These are phyloP conservation scores for Colletotrichum siamense DNA, from an alignment of 2,329 filamentous ascomycete species.

Conservation along the genomic window DNA sequence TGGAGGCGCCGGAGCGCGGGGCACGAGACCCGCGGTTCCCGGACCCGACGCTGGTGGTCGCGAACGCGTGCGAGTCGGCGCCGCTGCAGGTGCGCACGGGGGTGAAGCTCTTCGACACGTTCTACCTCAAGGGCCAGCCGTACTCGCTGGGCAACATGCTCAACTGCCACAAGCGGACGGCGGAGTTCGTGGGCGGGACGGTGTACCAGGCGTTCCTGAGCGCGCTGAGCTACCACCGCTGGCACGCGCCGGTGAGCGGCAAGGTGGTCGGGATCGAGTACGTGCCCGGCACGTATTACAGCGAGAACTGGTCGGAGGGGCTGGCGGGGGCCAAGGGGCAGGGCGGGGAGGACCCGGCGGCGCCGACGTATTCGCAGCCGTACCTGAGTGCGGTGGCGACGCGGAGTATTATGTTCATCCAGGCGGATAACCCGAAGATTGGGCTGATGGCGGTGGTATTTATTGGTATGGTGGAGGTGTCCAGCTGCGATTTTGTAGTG, in stretches of 20 bases:
- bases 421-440: constrained; percentile 71
- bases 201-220: constrained; percentile 76
- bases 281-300: constrained; percentile 71
- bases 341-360: constrained; percentile 20
- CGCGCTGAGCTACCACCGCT: constrained; percentile 72
- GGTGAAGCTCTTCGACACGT: constrained; percentile 62
- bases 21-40: background rate
- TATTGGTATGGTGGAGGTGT: constrained; percentile 80
- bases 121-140: constrained; percentile 74
- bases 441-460: constrained; percentile 74
- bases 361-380: constrained; percentile 55
- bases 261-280: constrained; percentile 63
- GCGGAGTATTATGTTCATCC: constrained; percentile 71
- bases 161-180: constrained; percentile 55
- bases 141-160: constrained; percentile 73
- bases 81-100: constrained; percentile 57
- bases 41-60: constrained; percentile 44
- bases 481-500: constrained; percentile 74
- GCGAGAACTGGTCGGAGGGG: constrained; percentile 54
- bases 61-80: constrained; percentile 69
- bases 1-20: constrained; percentile 61
- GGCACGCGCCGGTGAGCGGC: constrained; percentile 73
- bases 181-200: constrained; percentile 65
- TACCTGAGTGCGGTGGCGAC: constrained; percentile 74
- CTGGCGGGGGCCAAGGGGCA: constrained; percentile 18